Conservation (phyloP, 129 eudicot genomes). For the Artemisia annua region DNA sequence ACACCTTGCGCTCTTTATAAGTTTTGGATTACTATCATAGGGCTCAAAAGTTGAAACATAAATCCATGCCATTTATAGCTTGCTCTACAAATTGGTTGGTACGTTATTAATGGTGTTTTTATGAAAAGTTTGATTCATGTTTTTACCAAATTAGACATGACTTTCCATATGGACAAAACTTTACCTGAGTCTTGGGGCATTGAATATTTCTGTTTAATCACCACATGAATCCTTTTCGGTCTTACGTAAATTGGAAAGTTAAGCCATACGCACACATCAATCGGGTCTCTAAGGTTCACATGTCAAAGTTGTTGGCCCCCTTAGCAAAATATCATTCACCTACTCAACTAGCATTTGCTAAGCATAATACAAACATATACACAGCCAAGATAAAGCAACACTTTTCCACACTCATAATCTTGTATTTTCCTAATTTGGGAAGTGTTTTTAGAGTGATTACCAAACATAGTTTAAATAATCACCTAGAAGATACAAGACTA, state of each 20-base stretch:
- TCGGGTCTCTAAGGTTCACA: conserved; percentile 24
- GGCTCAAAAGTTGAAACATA: too few species aligned
- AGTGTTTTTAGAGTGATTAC: too few species aligned
- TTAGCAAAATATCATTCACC: conserved; percentile 24
- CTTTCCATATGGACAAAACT: background rate
- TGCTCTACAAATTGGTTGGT: too few species aligned
- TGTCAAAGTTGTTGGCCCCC: conserved; percentile 24
- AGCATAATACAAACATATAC: background rate
- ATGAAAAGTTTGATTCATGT: background rate
- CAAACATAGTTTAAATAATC: too few species aligned
- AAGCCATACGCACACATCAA: conserved; percentile 30
- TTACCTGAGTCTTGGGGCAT: background rate
- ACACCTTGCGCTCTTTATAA: too few species aligned
- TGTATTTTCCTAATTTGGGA: background rate
- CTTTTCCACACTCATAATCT: conserved; percentile 6
- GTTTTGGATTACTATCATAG: too few species aligned
- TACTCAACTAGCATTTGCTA: conserved; percentile 8
- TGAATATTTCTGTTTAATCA: background rate
- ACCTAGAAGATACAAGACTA: too few species aligned
- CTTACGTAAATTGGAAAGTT: conserved; percentile 20
- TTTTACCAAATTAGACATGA: background rate
- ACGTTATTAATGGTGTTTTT: background rate
- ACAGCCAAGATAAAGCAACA: background rate
- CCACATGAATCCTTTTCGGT: background rate
- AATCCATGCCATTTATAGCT: too few species aligned